A percentile compares a stretch with the other conserved stretches of the same genome.
phyloP scores from a whole-genome alignment of 208 protist species.

The Phytomonas serpens region DNA sequence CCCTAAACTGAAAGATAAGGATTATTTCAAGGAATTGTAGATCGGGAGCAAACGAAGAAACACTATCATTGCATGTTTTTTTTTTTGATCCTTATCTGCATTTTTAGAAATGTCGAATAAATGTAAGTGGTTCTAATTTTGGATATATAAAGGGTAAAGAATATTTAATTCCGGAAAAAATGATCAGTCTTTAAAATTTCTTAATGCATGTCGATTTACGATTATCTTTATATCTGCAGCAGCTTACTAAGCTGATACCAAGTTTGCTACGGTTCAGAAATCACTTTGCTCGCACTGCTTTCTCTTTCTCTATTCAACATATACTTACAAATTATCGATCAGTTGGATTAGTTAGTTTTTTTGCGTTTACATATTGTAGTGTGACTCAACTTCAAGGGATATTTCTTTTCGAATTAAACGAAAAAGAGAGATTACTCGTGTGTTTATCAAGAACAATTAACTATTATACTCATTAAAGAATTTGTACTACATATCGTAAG shows the following conservation, averaged over 20 bases:
- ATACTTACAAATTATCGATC: slow-evolving; percentile 5
- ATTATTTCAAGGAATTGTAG: neutral
- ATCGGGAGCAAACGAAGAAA: neutral
- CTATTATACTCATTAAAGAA: neutral
- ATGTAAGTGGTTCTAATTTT: neutral
- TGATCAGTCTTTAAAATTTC: slow-evolving; percentile 6
- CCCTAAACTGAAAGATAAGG: neutral
- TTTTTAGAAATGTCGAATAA: neutral
- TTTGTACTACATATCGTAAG: neutral
- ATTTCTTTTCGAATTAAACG: neutral
- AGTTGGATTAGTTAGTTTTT: neutral
- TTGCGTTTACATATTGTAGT: neutral
- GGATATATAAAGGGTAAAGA: slow-evolving; percentile 1
- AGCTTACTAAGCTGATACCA: neutral
- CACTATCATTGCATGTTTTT: neutral
- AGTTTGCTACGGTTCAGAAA: neutral
- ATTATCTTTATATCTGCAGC: slow-evolving; percentile 2
- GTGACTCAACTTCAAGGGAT: neutral
- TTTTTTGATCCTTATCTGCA: slow-evolving; percentile 2
- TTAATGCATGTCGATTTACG: neutral
- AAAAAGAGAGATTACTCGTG: neutral
- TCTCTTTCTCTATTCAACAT: slow-evolving; percentile 9
- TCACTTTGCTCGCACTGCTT: neutral
- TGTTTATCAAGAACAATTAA: slow-evolving; percentile 4
- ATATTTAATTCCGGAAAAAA: neutral